These are phyloP conservation scores for Aristolochia fimbriata DNA, from an alignment of 164 flowering plant genomes.

Conservation along the genomic window DNA sequence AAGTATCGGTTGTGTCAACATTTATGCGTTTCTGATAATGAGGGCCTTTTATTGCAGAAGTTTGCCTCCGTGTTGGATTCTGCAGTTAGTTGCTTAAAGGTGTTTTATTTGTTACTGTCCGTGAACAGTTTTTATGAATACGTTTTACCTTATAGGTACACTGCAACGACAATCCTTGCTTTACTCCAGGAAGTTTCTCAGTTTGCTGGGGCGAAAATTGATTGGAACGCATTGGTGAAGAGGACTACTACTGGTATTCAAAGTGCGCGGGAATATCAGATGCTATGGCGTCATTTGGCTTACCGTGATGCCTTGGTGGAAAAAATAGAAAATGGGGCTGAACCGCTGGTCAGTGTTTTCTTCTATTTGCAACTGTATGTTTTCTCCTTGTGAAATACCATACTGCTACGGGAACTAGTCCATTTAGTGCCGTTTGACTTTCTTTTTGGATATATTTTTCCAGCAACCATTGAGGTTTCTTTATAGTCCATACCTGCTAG, in stretches of 20 bases:
- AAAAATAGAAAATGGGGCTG: constrained; percentile 32
- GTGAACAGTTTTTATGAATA: not conserved
- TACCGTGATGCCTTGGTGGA: constrained; percentile 44
- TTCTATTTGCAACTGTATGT: not conserved
- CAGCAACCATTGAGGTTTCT: too few species aligned
- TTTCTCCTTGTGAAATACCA: too few species aligned
- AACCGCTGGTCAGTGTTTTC: constrained; percentile 47
- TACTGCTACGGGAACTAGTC: too few species aligned
- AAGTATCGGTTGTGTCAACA: not conserved
- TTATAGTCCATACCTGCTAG: too few species aligned
- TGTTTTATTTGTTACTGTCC: not conserved
- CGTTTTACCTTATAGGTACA: constrained; percentile 34
- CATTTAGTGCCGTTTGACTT: too few species aligned
- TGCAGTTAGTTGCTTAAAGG: not conserved
- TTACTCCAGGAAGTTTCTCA: constrained; percentile 71
- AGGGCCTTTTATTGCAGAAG: not conserved
- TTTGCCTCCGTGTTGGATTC: not conserved
- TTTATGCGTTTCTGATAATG: not conserved
- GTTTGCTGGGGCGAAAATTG: constrained; percentile 38
- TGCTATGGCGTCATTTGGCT: constrained; percentile 96
- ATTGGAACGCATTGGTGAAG: constrained; percentile 64
- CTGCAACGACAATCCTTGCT: constrained; percentile 46
- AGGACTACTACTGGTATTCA: constrained; percentile 73
- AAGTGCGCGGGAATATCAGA: constrained; percentile 76
- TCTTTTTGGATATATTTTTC: too few species aligned